Percentiles rank a stretch among this genome's conserved stretches.
These are phyloP conservation scores for Aphanoascus verrucosus DNA, from an alignment of 2,329 filamentous ascomycete genomes.

Conservation along the genomic window DNA sequence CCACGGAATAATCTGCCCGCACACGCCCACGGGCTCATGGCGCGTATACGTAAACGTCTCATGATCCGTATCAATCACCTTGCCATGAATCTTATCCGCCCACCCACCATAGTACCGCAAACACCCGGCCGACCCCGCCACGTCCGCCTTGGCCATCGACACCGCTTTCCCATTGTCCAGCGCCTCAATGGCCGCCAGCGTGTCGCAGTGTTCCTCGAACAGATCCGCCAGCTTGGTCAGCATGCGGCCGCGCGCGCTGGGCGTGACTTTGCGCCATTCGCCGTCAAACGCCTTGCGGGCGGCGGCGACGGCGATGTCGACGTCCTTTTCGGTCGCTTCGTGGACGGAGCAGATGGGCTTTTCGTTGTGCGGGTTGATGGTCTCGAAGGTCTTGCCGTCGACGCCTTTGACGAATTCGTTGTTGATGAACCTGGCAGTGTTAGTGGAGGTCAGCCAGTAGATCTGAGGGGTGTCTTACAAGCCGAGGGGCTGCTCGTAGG, in stretches of 20 bases:
- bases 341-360: constrained; percentile 71
- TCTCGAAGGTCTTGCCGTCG: constrained; percentile 84
- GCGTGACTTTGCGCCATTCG: constrained; percentile 56
- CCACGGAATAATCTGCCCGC: constrained; percentile 84
- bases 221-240: constrained; percentile 70
- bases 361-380: constrained; percentile 79
- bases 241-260: constrained; percentile 57
- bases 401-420: constrained; percentile 77
- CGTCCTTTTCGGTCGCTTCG: constrained; percentile 73
- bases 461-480: constrained; percentile 25
- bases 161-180: constrained; percentile 47
- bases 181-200: constrained; percentile 71
- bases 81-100: constrained; percentile 91
- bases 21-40: constrained; percentile 69
- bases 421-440: constrained; percentile 54
- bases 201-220: constrained; percentile 64
- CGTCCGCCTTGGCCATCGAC: constrained; percentile 53
- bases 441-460: too few species aligned
- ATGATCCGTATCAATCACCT: constrained; percentile 67
- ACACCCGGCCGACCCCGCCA: constrained; percentile 56
- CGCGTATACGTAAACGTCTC: constrained; percentile 78
- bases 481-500: constrained; percentile 35
- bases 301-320: constrained; percentile 66
- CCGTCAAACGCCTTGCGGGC: constrained; percentile 79
- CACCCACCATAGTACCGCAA: constrained; percentile 82